These are phyloP conservation scores for Penicillium bialowiezense DNA, from an alignment of 495 filamentous ascomycete genomes.

Conservation along the genomic window DNA sequence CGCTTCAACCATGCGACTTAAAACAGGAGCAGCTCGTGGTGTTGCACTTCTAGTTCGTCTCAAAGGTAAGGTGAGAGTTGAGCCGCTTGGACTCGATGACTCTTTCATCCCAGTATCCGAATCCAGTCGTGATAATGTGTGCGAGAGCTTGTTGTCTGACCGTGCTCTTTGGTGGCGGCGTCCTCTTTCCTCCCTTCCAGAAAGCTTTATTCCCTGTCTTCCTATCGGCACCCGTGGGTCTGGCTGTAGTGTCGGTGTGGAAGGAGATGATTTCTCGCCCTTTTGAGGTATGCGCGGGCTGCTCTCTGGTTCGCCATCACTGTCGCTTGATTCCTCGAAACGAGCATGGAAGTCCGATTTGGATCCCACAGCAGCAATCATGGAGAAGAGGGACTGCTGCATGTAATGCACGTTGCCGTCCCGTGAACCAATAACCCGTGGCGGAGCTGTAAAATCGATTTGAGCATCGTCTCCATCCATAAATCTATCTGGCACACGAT, in stretches of 20 bases:
- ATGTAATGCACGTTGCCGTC: slow-evolving; percentile 59
- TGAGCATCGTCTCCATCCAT: slow-evolving; percentile 69
- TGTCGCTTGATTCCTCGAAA: slow-evolving; percentile 82
- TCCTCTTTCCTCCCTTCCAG: slow-evolving; percentile 25
- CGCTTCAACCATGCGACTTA: slow-evolving; percentile 84
- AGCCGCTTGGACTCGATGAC: slow-evolving; percentile 15
- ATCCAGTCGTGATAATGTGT: slow-evolving; percentile 55
- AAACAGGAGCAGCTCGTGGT: slow-evolving; percentile 62
- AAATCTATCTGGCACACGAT: slow-evolving; percentile 76
- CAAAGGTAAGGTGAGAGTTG: slow-evolving; percentile 16
- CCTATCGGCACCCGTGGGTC: slow-evolving; percentile 1
- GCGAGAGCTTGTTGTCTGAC: slow-evolving; percentile 60
- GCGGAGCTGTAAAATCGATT: slow-evolving; percentile 69
- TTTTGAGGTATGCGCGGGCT: slow-evolving; percentile 4
- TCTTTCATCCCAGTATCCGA: slow-evolving; percentile 31
- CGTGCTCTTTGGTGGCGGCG: slow-evolving; percentile 53
- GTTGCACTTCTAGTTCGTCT: slow-evolving; percentile 39
- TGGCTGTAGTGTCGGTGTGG: slow-evolving; percentile 6
- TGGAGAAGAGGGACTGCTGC: slow-evolving; percentile 92
- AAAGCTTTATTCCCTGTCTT: not conserved
- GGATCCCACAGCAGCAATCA: slow-evolving; percentile 89
- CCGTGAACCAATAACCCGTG: slow-evolving; percentile 28
- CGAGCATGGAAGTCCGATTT: slow-evolving; percentile 73
- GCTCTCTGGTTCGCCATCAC: slow-evolving; percentile 57
- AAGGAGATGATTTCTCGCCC: slow-evolving; percentile 7